Percentiles rank a stretch among this genome's conserved stretches.
Conservation (phyloP, 164 flowering plant genomes). For the Kingdonia uniflora region DNA sequence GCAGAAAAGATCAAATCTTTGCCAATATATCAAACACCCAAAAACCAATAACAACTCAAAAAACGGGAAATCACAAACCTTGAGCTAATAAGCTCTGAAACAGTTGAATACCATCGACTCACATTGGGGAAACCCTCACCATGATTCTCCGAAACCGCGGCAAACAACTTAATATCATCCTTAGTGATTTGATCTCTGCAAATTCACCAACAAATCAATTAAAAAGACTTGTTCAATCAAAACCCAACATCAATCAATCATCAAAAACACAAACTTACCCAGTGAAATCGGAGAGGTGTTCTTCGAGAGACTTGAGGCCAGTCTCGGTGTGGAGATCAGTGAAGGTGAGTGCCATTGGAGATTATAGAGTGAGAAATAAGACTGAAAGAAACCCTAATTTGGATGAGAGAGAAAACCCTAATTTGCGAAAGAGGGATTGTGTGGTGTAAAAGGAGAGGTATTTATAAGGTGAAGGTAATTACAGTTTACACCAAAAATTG, state of each 20-base stretch:
- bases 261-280: slow-evolving; percentile 31
- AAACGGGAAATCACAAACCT: slow-evolving; percentile 32
- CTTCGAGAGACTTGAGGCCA: slow-evolving; percentile 77
- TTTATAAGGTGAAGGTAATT: too few species aligned
- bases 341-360: slow-evolving; percentile 59
- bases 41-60: background rate
- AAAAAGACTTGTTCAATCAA: background rate
- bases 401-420: slow-evolving; percentile 2
- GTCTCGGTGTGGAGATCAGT: slow-evolving; percentile 79
- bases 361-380: background rate
- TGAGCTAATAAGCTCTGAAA: slow-evolving; percentile 42
- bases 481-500: too few species aligned
- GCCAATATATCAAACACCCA: too few species aligned
- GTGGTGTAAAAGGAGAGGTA: background rate
- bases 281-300: slow-evolving; percentile 54
- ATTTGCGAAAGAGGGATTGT: background rate
- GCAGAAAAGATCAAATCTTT: too few species aligned
- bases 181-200: slow-evolving; percentile 46
- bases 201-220: slow-evolving; percentile 1
- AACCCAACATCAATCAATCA: background rate
- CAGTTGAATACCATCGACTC: slow-evolving; percentile 62
- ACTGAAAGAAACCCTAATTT: slow-evolving; percentile 10
- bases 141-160: slow-evolving; percentile 48
- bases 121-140: slow-evolving; percentile 54
- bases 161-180: slow-evolving; percentile 79